phyloP scores from a whole-genome alignment of 805 yeast species.

The Nakazawaea siamensis region DNA sequence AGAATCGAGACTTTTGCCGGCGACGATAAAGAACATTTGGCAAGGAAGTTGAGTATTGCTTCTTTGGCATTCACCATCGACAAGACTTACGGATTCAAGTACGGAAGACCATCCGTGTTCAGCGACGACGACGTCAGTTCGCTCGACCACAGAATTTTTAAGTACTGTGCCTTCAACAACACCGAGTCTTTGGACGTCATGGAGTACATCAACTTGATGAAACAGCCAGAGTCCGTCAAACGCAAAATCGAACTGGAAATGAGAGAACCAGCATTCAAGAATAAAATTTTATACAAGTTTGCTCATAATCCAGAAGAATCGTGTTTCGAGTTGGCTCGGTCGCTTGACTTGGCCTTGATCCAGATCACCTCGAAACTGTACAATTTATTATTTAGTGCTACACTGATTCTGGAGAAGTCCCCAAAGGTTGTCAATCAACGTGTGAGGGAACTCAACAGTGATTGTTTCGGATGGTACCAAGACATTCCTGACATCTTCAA shows the following conservation, averaged over 20 bases:
- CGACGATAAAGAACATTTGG: constrained; percentile 26
- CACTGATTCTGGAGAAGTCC: constrained; percentile 15
- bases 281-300: neutral
- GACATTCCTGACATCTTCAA: constrained; percentile 19
- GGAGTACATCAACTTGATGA: neutral
- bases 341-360: neutral
- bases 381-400: constrained; percentile 20
- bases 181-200: neutral
- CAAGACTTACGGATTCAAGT: constrained; percentile 31
- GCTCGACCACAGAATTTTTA: constrained; percentile 9
- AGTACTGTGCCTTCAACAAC: neutral
- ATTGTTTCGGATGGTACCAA: constrained; percentile 20
- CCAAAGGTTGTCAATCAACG: constrained; percentile 12
- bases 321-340: neutral
- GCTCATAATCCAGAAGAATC: neutral
- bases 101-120: constrained; percentile 42
- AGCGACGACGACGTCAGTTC: constrained; percentile 30
- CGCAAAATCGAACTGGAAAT: neutral
- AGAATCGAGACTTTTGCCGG: constrained; percentile 34
- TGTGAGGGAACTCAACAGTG: constrained; percentile 13
- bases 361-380: constrained; percentile 16
- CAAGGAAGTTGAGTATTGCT: constrained; percentile 36
- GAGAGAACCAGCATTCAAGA: neutral
- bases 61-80: constrained; percentile 41
- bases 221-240: neutral